A percentile compares a stretch with the other conserved stretches of the same genome.
Conservation (phyloP, 192 early-diverging fungal genomes). For the Gonapodya prolifera region DNA sequence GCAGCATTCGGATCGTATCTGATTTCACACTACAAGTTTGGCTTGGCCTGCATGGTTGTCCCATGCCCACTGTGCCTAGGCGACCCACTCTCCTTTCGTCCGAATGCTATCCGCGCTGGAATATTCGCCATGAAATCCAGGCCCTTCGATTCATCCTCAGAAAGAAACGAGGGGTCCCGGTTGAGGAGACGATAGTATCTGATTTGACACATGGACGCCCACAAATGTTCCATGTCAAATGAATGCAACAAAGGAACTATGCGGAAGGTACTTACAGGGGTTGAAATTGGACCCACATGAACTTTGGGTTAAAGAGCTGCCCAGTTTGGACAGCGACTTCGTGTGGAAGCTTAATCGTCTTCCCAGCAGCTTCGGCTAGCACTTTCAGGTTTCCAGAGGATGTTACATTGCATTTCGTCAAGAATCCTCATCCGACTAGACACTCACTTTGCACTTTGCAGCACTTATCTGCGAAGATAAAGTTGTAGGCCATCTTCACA, state of each 20-base stretch:
- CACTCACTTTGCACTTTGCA: slow-evolving; percentile 16
- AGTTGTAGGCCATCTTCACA: slow-evolving; percentile 31
- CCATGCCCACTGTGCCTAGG: no score
- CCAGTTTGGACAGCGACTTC: neutral
- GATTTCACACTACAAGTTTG: no score
- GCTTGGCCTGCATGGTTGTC: neutral
- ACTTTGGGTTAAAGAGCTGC: neutral
- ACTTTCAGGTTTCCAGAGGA: neutral
- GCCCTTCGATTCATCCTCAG: neutral
- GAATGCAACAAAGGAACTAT: no score
- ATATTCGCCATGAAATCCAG: neutral
- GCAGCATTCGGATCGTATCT: neutral
- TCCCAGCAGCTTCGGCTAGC: neutral
- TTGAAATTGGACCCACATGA: neutral
- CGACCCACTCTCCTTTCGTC: no score
- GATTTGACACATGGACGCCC: neutral
- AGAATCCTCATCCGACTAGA: no score
- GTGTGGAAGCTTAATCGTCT: neutral
- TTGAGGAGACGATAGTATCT: neutral
- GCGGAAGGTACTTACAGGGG: neutral
- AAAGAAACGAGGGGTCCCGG: neutral
- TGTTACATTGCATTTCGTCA: neutral
- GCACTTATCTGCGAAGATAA: slow-evolving; percentile 39
- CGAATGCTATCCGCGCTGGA: neutral
- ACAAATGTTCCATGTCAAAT: no score